These are phyloP conservation scores for Cinnamomum chago DNA, from an alignment of 164 flowering plant genomes.

Conservation along the genomic window DNA sequence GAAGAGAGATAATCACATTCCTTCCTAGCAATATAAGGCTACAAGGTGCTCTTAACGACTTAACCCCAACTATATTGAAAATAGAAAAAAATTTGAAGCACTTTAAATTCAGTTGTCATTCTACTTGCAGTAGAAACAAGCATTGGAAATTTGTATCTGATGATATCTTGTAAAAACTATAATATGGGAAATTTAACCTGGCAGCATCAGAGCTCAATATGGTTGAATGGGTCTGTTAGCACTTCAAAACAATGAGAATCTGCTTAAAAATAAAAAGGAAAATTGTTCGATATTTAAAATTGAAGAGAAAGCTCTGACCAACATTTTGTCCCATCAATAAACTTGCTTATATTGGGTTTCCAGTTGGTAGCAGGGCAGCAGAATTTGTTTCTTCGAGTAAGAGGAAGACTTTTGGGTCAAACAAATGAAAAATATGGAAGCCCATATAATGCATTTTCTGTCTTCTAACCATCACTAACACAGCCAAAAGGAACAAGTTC, in stretches of 20 bases:
- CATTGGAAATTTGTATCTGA: no score
- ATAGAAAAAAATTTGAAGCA: no score
- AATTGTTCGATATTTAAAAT: no score
- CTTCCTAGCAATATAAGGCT: no score
- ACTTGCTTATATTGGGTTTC: no score
- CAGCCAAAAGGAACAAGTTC: not conserved
- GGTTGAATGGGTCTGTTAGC: no score
- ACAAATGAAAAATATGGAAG: no score
- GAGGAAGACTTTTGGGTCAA: not conserved
- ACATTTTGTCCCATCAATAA: not conserved
- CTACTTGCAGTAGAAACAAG: not conserved
- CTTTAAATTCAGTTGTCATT: not conserved
- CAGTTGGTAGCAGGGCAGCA: not conserved
- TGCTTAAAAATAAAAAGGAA: no score
- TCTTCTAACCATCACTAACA: not conserved
- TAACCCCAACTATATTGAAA: not conserved
- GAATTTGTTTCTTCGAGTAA: not conserved
- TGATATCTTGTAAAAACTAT: no score
- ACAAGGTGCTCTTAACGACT: not conserved
- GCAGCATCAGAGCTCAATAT: no score
- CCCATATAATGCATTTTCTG: not conserved
- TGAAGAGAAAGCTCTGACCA: not conserved
- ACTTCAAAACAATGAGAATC: no score
- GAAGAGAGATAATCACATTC: not conserved
- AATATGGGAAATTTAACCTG: no score